Conservation (phyloP, 2,329 filamentous ascomycete species). For the Alternaria rosae region DNA sequence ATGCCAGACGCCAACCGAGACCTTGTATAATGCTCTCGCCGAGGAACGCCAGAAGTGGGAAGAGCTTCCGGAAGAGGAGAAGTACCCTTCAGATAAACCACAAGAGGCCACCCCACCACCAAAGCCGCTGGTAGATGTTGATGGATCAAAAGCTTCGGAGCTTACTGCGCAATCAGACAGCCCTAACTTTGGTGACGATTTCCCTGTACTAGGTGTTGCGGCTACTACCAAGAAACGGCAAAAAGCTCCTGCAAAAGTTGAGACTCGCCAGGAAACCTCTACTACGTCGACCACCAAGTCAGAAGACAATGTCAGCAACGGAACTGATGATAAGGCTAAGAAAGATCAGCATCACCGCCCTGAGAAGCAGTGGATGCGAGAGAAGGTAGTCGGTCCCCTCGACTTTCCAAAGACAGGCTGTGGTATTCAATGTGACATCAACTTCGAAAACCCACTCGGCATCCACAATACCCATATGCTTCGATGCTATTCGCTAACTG, state of each 20-base stretch:
- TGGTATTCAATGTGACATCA: conserved; percentile 91
- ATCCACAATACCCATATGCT: conserved; percentile 85
- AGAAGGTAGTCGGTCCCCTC: conserved; percentile 61
- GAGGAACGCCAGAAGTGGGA: conserved; percentile 78
- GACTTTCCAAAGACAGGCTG: conserved; percentile 80
- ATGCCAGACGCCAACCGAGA: conserved; percentile 72
- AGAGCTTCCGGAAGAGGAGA: conserved; percentile 56
- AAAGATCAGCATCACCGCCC: conserved; percentile 29
- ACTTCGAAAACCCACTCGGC: conserved; percentile 84
- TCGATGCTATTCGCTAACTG: conserved; percentile 81
- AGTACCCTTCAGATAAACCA: conserved; percentile 42
- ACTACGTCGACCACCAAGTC: conserved; percentile 26
- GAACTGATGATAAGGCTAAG: conserved; percentile 1
- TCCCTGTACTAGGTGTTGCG: conserved; percentile 9
- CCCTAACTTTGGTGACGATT: conserved; percentile 5
- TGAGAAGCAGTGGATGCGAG: conserved; percentile 53
- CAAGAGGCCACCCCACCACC: conserved; percentile 18
- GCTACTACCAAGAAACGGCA: conserved; percentile 4
- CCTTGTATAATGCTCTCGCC: conserved; percentile 67
- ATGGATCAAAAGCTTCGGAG: conserved; percentile 17
- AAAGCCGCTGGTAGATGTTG: conserved; percentile 17
- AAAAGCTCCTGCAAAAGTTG: conserved; percentile 6
- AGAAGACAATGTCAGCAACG: conserved; percentile 12
- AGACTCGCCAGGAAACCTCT: conserved; percentile 5
- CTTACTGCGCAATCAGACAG: conserved; percentile 13